Evolutionary conservation across 2,329 filamentous ascomycete species (phyloP).

Genomic region (Canariomyces notabilis): DNA sequence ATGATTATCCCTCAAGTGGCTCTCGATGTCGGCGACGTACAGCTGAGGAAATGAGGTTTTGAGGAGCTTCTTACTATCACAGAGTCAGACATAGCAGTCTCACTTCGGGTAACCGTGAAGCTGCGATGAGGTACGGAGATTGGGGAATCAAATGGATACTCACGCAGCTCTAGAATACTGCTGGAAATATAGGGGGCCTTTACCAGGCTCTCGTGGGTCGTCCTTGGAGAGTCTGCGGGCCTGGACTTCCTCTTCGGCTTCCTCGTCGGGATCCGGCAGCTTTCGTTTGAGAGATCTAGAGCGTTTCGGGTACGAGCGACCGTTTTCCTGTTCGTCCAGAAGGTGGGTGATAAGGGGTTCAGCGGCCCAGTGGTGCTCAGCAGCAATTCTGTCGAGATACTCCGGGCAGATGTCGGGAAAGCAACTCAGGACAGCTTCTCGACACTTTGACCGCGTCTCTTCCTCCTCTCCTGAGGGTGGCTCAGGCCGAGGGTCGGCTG

Average conservation of each 20-base stretch:
- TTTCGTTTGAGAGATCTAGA: slow-evolving; percentile 38
- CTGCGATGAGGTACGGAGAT: not conserved
- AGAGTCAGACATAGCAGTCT: not conserved
- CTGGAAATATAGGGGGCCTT: slow-evolving; percentile 5
- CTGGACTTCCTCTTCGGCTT: slow-evolving; percentile 14
- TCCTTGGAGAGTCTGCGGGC: slow-evolving; percentile 4
- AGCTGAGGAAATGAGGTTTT: slow-evolving; percentile 33
- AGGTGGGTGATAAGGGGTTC: slow-evolving; percentile 35
- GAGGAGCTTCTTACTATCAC: slow-evolving; percentile 27
- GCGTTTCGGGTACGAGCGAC: slow-evolving; percentile 34
- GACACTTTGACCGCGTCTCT: slow-evolving; percentile 24
- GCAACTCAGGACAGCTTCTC: slow-evolving; percentile 29
- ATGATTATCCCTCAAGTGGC: slow-evolving; percentile 22
- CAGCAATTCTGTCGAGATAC: slow-evolving; percentile 31
- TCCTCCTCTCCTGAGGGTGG: not conserved
- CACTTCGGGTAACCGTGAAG: not conserved
- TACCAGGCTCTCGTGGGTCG: not conserved
- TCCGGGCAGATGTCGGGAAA: slow-evolving; percentile 44
- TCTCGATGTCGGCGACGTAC: slow-evolving; percentile 26
- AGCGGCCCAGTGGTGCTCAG: slow-evolving; percentile 27
- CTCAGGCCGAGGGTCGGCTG: not conserved
- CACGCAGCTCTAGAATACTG: slow-evolving; percentile 20
- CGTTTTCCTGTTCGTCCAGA: slow-evolving; percentile 37
- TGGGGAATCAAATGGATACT: slow-evolving; percentile 7
- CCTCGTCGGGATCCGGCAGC: slow-evolving; percentile 15